Evolutionary conservation across 2,329 filamentous ascomycete genomes (phyloP), one percentile per base, ranked within the genome.

Genomic region (Bipolaris bicolor): DNA sequence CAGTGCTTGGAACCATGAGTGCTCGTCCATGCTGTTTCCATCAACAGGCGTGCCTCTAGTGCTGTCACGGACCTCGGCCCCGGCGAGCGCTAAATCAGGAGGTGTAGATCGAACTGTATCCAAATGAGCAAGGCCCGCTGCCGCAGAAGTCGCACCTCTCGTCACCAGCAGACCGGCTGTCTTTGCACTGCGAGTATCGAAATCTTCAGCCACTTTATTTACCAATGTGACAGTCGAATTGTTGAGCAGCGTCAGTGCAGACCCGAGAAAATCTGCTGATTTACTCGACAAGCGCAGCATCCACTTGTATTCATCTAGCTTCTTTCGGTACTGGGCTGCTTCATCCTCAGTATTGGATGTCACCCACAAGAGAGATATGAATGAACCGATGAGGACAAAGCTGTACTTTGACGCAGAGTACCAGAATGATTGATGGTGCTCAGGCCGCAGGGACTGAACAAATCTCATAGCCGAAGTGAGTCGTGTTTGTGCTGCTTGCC

Each of bases 361-460:
- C 6, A 67, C 69, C 63, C 72, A 75, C 0, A 81, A 63, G 1
- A 79, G 70, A 29, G 76, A 74, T 31, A 77, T 76, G 50, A 79
- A 79, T 1, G 76, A 74, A 9, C 78, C 76, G 7, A 80, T 70
- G n/a, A 80, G 68, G 1, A 75, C 74, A 49, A 79, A 76, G 57
- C 76, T 77, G 64, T 78, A 77, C 24, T 76, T 76, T 3, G 79
- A 79, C 5, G 77, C 74, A 15, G 77, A 81, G 57, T 79, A 80
- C 80, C 80, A 82, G 67, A 81, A 81, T 0, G 78, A 79, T 34
- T 78, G 76, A 7, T 81, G 71, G 45, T 82, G 80, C 31, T 79
- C 77, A 5, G 78, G 76, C 36, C 78, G 77, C 5, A 82, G 68
- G 16, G 73, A 66, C 33, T 78, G 75, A n/a, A 81, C 72, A 54